phyloP scores from a whole-genome alignment of 1,284 basidiomycete species.

The Puccinia sorghi region DNA sequence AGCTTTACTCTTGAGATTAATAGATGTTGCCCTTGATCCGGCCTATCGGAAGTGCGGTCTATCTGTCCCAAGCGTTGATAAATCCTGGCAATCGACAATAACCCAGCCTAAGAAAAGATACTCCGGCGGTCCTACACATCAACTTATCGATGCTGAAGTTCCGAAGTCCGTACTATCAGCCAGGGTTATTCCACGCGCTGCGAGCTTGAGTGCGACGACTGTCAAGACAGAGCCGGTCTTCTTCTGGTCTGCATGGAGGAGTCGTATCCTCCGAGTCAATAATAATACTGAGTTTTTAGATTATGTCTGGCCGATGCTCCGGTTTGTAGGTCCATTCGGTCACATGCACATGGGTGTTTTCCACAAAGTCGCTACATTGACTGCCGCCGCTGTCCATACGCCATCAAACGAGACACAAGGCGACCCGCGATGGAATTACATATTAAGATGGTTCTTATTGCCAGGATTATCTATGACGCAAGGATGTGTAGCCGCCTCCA shows the following conservation, averaged over 20 bases:
- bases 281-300: constrained; percentile 67
- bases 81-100: neutral
- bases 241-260: constrained; percentile 82
- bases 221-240: constrained; percentile 72
- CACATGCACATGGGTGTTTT: constrained; percentile 68
- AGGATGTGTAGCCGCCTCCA: constrained; percentile 79
- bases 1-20: constrained; percentile 74
- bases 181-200: constrained; percentile 57
- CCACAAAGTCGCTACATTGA: constrained; percentile 62
- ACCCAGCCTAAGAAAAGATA: constrained; percentile 39
- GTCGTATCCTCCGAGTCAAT: constrained; percentile 69
- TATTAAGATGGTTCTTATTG: constrained; percentile 77
- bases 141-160: constrained; percentile 61
- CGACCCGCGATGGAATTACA: constrained; percentile 68
- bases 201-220: constrained; percentile 75
- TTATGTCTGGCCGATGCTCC: constrained; percentile 56
- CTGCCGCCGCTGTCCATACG: constrained; percentile 54
- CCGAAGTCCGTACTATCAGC: constrained; percentile 67
- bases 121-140: constrained; percentile 20
- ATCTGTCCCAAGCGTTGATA: constrained; percentile 6
- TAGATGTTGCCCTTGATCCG: constrained; percentile 65
- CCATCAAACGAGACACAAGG: constrained; percentile 54
- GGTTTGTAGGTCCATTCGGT: constrained; percentile 72
- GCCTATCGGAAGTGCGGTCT: constrained; percentile 23
- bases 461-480: constrained; percentile 82